Evolutionary conservation across 179 eudicot species (phyloP), one percentile per base, ranked within the genome.

Genomic region (Beta lomatogona): DNA sequence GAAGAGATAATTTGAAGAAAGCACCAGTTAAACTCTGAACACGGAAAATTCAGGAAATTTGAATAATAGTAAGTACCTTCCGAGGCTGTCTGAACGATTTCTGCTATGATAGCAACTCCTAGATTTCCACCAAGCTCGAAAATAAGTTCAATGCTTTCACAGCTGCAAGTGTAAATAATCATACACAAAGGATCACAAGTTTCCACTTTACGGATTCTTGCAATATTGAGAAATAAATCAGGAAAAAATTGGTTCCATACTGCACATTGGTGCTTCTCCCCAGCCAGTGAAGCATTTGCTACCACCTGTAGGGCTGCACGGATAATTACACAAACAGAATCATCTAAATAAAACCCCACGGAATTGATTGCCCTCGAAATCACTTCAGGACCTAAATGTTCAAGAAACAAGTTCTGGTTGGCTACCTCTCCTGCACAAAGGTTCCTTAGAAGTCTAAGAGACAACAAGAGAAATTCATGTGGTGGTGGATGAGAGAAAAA

Each of bases 381-480:
- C 77, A 88, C 82, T 80, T 71, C 77, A 77, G 86, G 90, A 57
- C 99, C 97, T 64, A 88, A 83, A 74, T 85, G 81, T 79, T 91
- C 83, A 59, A 95, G 80, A 82, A 94, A 92, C 75, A 70, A 81
- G 81, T 88, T 70, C 82, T 94, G 97, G 67, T 94, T 95, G 19
- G 52, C 66, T 19, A 61, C 28, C 69, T 92, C 99, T 19, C 95
- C 96, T 0, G 97, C 98, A 82, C 95, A 91, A 25, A 95, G 86
- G 83, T 94, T 95, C 82, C 99, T 92, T 5, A 95, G 87, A 44
- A 95, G 92, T 83, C 92, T 89, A 68, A 92, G 80, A 71, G 96
- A 85, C 77, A 89, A 81, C 22, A 85, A 80, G 21, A 88, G 89
- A 65, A 87, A 90, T 18, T 77, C 86, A 73, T 77, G 82, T 22